Percentiles rank a stretch among this genome's conserved stretches.
phyloP scores from a whole-genome alignment of 352 stramenopile genomes.

The Blastocystis sp. region DNA sequence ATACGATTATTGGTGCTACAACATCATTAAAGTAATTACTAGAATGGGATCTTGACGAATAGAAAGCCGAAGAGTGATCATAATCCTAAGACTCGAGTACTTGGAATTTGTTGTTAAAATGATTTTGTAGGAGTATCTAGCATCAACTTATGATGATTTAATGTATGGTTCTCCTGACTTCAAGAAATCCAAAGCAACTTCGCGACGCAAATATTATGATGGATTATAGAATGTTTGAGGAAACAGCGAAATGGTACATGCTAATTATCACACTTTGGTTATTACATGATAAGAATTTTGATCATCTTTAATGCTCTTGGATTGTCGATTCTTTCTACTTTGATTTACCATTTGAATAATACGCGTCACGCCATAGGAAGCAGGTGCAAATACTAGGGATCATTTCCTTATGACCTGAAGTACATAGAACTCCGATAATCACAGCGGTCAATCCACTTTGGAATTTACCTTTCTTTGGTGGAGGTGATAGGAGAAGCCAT shows the following conservation, averaged over 20 bases:
- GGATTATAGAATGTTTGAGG: neutral
- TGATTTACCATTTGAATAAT: neutral
- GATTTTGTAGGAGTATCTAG: neutral
- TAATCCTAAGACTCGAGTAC: no score
- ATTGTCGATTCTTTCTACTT: neutral
- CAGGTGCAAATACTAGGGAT: constrained; percentile 34
- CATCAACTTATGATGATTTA: neutral
- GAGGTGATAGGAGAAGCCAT: neutral
- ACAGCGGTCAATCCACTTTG: constrained; percentile 39
- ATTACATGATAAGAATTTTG: neutral
- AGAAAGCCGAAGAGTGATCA: no score
- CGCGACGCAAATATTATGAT: neutral
- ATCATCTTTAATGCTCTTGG: neutral
- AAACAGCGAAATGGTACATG: neutral
- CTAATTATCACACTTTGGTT: neutral
- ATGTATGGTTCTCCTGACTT: neutral
- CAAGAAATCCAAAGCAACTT: neutral
- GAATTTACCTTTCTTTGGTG: neutral
- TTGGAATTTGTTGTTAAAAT: no score
- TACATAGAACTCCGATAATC: constrained; percentile 7
- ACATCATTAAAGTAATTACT: no score
- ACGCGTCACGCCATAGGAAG: constrained; percentile 31
- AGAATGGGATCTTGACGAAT: no score
- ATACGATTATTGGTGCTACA: no score
- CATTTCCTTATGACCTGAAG: neutral